Evolutionary conservation across 495 filamentous ascomycete genomes (phyloP).

Genomic region (Podospora appendiculata): DNA sequence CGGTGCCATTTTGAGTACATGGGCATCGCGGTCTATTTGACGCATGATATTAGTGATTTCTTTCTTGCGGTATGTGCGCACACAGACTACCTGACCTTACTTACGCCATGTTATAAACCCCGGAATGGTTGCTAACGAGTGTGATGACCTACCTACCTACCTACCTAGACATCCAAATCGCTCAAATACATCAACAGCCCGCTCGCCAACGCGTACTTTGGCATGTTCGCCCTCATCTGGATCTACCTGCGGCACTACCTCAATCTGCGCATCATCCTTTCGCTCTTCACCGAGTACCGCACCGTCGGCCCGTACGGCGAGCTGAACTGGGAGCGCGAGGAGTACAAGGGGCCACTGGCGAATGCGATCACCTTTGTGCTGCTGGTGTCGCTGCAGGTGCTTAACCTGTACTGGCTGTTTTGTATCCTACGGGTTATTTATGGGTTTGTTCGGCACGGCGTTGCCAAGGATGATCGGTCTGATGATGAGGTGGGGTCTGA

Average conservation of each 20-base stretch:
- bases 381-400: constrained; percentile 64
- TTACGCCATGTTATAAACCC: too few relatives aligned
- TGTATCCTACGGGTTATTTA: constrained; percentile 70
- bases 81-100: too few relatives aligned
- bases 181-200: constrained; percentile 84
- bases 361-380: constrained; percentile 65
- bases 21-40: constrained; percentile 91
- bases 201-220: constrained; percentile 76
- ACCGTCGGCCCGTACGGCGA: constrained; percentile 78
- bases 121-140: too few relatives aligned
- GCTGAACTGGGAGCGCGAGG: constrained; percentile 74
- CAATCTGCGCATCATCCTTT: constrained; percentile 81
- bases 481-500: constrained; percentile 48
- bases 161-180: constrained; percentile 78
- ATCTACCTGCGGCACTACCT: constrained; percentile 87
- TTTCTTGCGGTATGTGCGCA: constrained; percentile 79
- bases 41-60: constrained; percentile 92
- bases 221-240: constrained; percentile 76
- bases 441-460: constrained; percentile 39
- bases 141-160: neutral
- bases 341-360: constrained; percentile 75
- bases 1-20: constrained; percentile 98
- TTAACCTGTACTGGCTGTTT: constrained; percentile 85
- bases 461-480: constrained; percentile 45
- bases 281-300: constrained; percentile 77